Evolutionary conservation across 495 filamentous ascomycete genomes (phyloP).

Genomic region (Penicillium simplicissimum): DNA sequence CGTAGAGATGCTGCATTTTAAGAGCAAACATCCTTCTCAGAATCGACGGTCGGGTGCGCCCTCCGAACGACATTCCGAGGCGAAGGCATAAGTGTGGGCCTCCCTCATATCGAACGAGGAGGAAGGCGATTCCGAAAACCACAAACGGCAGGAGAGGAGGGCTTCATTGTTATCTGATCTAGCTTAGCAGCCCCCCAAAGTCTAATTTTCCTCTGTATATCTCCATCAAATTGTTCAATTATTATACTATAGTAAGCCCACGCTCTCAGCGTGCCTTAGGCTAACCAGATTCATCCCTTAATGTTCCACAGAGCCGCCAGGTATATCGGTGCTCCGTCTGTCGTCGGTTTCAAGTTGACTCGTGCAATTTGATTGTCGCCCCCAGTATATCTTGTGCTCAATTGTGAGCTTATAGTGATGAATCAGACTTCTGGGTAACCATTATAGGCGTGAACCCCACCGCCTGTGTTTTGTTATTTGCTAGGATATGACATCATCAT

Average conservation of each 20-base stretch:
- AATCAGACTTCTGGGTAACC: too few relatives aligned
- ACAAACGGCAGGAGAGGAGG: neutral
- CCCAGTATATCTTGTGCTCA: too few relatives aligned
- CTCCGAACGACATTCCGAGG: neutral
- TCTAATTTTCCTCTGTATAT: neutral
- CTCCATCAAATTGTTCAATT: too few relatives aligned
- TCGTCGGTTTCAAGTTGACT: too few relatives aligned
- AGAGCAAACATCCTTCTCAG: neutral
- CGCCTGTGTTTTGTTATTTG: neutral
- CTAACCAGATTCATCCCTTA: too few relatives aligned
- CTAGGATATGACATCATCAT: neutral
- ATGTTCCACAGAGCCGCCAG: too few relatives aligned
- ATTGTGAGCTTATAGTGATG: too few relatives aligned
- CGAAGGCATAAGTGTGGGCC: neutral
- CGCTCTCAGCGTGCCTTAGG: too few relatives aligned
- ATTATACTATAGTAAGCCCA: too few relatives aligned
- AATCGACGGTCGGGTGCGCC: neutral
- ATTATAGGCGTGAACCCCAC: too few relatives aligned
- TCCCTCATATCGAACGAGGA: neutral
- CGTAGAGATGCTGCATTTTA: neutral
- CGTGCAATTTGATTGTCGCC: too few relatives aligned
- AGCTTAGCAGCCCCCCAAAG: neutral
- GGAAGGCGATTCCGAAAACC: neutral
- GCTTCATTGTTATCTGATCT: neutral
- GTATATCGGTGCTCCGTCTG: too few relatives aligned